A percentile compares a stretch with the other conserved stretches of the same genome.
phyloP scores from a whole-genome alignment of 345 rosid genomes.

The Geranium brycei region DNA sequence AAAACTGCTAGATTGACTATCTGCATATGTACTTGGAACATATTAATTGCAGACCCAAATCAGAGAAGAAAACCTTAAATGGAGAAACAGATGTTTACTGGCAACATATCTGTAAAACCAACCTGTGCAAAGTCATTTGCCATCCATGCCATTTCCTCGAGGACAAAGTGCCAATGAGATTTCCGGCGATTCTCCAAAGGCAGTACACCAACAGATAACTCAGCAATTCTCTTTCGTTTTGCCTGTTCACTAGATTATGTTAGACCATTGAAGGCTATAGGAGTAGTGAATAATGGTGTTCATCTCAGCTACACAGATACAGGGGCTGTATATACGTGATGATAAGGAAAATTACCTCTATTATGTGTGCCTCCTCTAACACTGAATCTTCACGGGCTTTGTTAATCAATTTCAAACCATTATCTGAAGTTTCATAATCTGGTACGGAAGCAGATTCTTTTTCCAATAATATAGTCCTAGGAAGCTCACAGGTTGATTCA shows the following conservation, averaged over 20 bases:
- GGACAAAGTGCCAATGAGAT: constrained; percentile 91
- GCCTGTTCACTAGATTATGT: constrained; percentile 41
- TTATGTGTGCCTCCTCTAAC: constrained; percentile 77
- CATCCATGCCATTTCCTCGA: constrained; percentile 99
- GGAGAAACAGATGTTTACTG: too few relatives aligned
- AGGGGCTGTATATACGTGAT: background rate
- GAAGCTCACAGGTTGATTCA: constrained; percentile 18
- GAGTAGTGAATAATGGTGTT: background rate
- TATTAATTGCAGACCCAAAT: background rate
- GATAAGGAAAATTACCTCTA: constrained; percentile 44
- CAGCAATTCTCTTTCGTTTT: constrained; percentile 72
- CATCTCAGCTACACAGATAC: background rate
- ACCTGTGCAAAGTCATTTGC: constrained; percentile 99
- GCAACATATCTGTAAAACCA: constrained; percentile 5
- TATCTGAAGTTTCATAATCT: constrained; percentile 35
- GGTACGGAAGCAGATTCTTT: constrained; percentile 19
- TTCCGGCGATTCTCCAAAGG: constrained; percentile 38
- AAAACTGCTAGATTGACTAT: background rate
- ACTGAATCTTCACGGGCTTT: constrained; percentile 66
- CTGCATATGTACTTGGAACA: background rate
- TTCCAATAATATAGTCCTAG: constrained; percentile 12
- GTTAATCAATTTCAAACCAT: constrained; percentile 27
- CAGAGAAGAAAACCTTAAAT: background rate
- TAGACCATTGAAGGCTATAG: constrained; percentile 5
- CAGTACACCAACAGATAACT: constrained; percentile 49